Evolutionary conservation across 257 asterid genomes (phyloP), one percentile per base, ranked within the genome.

Genomic region (Eucommia ulmoides): DNA sequence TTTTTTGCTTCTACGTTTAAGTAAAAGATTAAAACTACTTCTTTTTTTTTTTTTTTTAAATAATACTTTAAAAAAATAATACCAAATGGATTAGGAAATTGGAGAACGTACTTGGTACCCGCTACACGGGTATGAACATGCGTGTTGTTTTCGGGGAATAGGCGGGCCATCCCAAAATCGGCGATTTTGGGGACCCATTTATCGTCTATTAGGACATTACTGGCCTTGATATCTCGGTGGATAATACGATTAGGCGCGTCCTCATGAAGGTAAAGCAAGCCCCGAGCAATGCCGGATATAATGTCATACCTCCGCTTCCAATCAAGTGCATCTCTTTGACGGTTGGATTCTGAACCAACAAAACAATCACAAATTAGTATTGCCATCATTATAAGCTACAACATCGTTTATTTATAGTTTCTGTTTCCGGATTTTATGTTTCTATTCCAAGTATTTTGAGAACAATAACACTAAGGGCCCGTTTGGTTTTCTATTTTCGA

Each of bases 111-210:
- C 99, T 79, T 86, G 52, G 99, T 91, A 52, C 99, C 99, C 55
- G 93, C 95, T 56, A 77, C 70, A 52, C 95, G 93, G 52, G 95
- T 88, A 54, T 80, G 71, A 49, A 86, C 81, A 45, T 83, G 95
- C 0, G 95, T 83, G 62, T 74, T 71, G 50, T 87, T 83, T 75
- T 81, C 95, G 4, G 74, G 66, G 64, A 56, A 86, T 21, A 91
- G 84, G 58, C 97, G 83, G 3, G 97, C 97, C 81, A 88, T 61
- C 59, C 97, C 97, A 56, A 88, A 88, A 75, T 88, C 94, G 26
- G 97, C 97, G 60, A 91, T 91, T 72, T 91, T 91, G 23, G 99
- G 88, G 41, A 65, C 80, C 88, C 87, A 88, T 55, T 79, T 83
- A 19, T 88, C 94, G 53, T 88, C 97, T 16, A 88, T 80, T 49